Evolutionary conservation across 495 filamentous ascomycete species (phyloP), one percentile per base, ranked within the genome.

Genomic region (Daldinia decipiens): DNA sequence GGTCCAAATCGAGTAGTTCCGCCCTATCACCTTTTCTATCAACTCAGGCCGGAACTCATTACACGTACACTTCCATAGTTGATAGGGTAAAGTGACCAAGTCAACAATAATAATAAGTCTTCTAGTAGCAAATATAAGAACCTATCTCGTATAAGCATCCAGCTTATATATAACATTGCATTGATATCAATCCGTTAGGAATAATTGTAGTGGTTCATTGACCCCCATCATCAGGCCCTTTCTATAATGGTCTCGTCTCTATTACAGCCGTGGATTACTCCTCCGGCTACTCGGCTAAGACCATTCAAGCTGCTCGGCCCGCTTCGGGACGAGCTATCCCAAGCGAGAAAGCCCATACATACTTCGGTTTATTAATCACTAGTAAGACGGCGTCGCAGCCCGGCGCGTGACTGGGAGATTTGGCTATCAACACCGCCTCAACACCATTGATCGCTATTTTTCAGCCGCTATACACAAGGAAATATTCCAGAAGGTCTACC

Each of bases 371-470:
- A 39, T n/a, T n/a, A 19, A 15, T 39, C 29, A 24, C 62, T 59
- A 66, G 53, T 36, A 50, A 43, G 59, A 55, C 59, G 63, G 59
- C 59, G 65, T 52, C 52, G 21, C 9, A 9, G 43, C 3, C 38
- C 55, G 24, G 59, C 31, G 43, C 32, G 52, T 55, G 11, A 40
- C 53, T 19, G 29, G 45, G 24, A 43, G 57, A n/a, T 68, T 61
- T 29, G 12, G 17, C 58, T 32, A 9, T 36, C 12, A 9, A 57
- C 4, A 21, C 40, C 38, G 59, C 64, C 52, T 51, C 39, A 13
- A 58, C 62, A 12, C 62, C 54, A 27, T 74, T 45, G 55, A 27
- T 53, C 24, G 27, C 45, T 53, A 57, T 62, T 29, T 70, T 67
- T 72, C 63, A 64, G 64, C 62, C 62, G 31, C 54, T 38, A 3